Evolutionary conservation across 305 asterid species (phyloP), one percentile per base, ranked within the genome.

Genomic region (Solanum hybrid): DNA sequence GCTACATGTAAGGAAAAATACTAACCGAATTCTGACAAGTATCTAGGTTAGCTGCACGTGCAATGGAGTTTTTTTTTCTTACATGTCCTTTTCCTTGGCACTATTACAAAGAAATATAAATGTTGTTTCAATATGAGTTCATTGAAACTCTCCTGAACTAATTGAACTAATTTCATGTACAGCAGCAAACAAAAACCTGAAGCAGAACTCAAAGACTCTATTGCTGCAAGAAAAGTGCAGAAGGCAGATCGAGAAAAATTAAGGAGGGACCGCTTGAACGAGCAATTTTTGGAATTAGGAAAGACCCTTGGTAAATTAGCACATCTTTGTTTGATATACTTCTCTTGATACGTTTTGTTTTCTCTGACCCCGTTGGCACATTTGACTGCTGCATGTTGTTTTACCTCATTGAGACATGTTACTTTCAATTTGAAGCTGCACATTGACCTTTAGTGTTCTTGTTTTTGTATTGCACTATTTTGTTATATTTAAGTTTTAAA

Each of bases 261-360:
- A 91, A 94, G 99, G 95, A 96, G 99, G 95, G 99, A 96, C 93
- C 99, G 98, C 71, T 90, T 96, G 90, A 97, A 97, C 88, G 99
- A 96, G 89, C 99, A 97, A 89, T 97, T 96, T 92, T 79, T 87
- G 60, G 99, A 97, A 91, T 90, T 97, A 94, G 99, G 98, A 89
- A 95, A 90, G 40, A 92, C 98, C 24, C 98, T 97, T 77, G 99
- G 99, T 97, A 94, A 90, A 86, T 87, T 75, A 69, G 42, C 80
- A 36, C 38, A 78, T 87, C 46, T 88, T 85, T 85, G 75, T 32
- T 84, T 84, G 75, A 79, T 79, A 37, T 24, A 46, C 75, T 51
- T 10, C 56, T 82, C 72, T 20, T 51, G 31, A 34, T 20, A 60
- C 2, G 0, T 29, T 82, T 42, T 51, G 75, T 29, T 84, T 84